phyloP scores from a whole-genome alignment of 2,329 filamentous ascomycete species.

The Tolypocladium cylindrosporum region DNA sequence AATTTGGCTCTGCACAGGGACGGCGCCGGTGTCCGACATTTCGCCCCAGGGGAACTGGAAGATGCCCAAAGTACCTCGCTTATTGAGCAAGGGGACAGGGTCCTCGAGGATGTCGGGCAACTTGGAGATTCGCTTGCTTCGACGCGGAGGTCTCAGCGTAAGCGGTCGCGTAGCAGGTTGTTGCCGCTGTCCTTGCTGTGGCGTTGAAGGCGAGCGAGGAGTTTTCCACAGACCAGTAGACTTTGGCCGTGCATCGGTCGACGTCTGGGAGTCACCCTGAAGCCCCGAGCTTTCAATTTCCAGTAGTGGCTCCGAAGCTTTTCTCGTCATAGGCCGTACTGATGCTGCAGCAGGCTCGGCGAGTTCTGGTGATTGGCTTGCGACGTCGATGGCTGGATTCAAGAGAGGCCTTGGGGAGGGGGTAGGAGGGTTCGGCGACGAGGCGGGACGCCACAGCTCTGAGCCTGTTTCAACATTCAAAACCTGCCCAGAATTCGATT shows the following conservation, averaged over 20 bases:
- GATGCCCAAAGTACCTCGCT: conserved; percentile 49
- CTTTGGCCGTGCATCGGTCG: neutral
- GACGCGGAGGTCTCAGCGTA: conserved; percentile 43
- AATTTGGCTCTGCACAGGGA: conserved; percentile 14
- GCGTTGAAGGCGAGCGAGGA: neutral
- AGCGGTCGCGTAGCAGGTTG: conserved; percentile 28
- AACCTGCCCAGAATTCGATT: neutral
- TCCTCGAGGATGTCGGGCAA: conserved; percentile 56
- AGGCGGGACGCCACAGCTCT: neutral
- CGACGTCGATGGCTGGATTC: neutral
- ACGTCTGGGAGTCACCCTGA: too few relatives aligned
- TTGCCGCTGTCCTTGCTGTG: conserved; percentile 1
- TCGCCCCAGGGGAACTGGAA: conserved; percentile 60
- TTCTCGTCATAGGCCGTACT: neutral
- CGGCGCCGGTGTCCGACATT: conserved; percentile 44
- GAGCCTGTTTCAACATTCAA: neutral
- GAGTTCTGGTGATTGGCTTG: neutral
- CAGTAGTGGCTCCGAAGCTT: neutral
- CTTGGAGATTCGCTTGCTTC: conserved; percentile 44
- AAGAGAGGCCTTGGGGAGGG: neutral
- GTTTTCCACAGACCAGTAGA: neutral
- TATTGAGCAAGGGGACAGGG: conserved; percentile 47
- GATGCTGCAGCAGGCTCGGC: neutral
- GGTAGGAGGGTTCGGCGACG: neutral
- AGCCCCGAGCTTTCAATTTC: neutral